These are phyloP conservation scores for Penicillium sp. DNA, from an alignment of 2,329 filamentous ascomycete genomes.

Conservation along the genomic window DNA sequence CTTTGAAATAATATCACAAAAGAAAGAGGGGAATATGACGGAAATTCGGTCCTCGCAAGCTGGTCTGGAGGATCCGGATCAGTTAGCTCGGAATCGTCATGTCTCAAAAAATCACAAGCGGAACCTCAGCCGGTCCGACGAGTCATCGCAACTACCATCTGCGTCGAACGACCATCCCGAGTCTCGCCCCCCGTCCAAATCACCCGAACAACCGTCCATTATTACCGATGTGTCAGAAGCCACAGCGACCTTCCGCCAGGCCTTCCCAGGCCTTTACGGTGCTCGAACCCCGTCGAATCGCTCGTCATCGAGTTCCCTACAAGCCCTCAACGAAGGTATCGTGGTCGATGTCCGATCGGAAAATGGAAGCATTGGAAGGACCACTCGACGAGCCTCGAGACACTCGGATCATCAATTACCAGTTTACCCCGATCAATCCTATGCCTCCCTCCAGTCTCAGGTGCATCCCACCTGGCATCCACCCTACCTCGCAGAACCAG, in stretches of 20 bases:
- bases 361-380: slow-evolving; percentile 24
- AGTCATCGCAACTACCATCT: slow-evolving; percentile 19
- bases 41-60: slow-evolving; percentile 30
- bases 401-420: slow-evolving; percentile 39
- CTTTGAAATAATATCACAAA: slow-evolving; percentile 5
- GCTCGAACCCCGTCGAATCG: slow-evolving; percentile 40
- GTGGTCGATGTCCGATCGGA: slow-evolving; percentile 39
- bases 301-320: slow-evolving; percentile 44
- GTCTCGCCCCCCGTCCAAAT: slow-evolving; percentile 22
- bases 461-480: slow-evolving; percentile 41
- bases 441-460: slow-evolving; percentile 46
- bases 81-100: slow-evolving; percentile 25
- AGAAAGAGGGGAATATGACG: slow-evolving; percentile 29
- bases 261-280: slow-evolving; percentile 34
- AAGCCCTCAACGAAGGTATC: slow-evolving; percentile 39
- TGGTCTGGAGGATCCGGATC: slow-evolving; percentile 32
- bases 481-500: slow-evolving; percentile 38
- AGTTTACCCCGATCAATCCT: slow-evolving; percentile 49
- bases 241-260: slow-evolving; percentile 33
- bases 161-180: slow-evolving; percentile 23
- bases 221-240: slow-evolving; percentile 29
- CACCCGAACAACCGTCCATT: slow-evolving; percentile 27
- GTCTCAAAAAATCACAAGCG: slow-evolving; percentile 21
- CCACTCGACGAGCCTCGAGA: slow-evolving; percentile 29
- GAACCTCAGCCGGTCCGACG: slow-evolving; percentile 21